Conservation (phyloP, 2,329 filamentous ascomycete species). For the Xylaria sp. region DNA sequence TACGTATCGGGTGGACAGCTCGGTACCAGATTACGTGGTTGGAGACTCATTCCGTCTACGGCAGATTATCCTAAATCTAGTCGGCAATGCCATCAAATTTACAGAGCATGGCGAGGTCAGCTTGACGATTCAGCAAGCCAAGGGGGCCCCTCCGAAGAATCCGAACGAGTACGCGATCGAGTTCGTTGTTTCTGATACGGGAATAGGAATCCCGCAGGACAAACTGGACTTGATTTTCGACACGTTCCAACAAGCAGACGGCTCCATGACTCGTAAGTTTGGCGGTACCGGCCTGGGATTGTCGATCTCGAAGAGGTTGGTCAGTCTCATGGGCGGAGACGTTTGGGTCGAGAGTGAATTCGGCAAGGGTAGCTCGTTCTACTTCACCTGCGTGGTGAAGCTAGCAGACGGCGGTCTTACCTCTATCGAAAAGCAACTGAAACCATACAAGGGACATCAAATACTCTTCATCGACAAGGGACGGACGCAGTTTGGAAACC, state of each 20-base stretch:
- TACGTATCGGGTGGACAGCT: constrained; percentile 90
- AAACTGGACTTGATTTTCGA: constrained; percentile 98
- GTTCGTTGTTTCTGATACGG: constrained; percentile 93
- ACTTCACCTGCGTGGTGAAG: constrained; percentile 91
- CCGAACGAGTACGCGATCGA: constrained; percentile 88
- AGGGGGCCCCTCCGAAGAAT: constrained; percentile 63
- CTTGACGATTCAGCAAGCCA: constrained; percentile 78
- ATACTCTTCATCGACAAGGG: constrained; percentile 95
- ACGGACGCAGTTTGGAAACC: constrained; percentile 73
- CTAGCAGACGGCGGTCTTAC: constrained; percentile 78
- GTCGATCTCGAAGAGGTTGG: constrained; percentile 92
- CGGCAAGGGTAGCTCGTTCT: constrained; percentile 90
- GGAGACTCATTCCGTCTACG: constrained; percentile 95
- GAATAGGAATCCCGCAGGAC: constrained; percentile 93
- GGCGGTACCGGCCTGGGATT: constrained; percentile 91
- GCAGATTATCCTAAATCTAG: constrained; percentile 95
- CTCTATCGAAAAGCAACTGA: constrained; percentile 79
- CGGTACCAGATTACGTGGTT: constrained; percentile 91
- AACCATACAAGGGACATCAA: constrained; percentile 89
- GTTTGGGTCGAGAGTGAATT: constrained; percentile 95
- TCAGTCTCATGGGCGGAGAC: constrained; percentile 94
- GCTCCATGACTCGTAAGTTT: constrained; percentile 94
- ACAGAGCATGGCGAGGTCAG: constrained; percentile 96
- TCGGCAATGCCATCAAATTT: constrained; percentile 99
- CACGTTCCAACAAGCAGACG: constrained; percentile 97